Evolutionary conservation across 2,329 filamentous ascomycete genomes (phyloP).

Genomic region (Achaetomium macrosporum): DNA sequence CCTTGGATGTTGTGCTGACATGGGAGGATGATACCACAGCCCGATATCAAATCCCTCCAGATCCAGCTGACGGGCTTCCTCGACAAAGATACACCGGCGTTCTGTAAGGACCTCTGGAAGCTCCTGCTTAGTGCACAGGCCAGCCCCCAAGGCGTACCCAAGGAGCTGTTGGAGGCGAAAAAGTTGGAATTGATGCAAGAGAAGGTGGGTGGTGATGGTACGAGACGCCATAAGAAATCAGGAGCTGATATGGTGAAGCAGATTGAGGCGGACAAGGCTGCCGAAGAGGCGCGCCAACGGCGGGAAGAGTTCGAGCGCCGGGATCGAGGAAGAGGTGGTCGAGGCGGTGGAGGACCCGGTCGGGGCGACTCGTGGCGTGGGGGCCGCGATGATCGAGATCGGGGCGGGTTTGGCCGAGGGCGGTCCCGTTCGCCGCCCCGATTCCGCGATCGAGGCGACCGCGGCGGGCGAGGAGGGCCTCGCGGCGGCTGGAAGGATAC

Average conservation of each 20-base stretch:
- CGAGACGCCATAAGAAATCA: background rate
- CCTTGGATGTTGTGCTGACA: constrained; percentile 21
- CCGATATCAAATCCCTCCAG: constrained; percentile 91
- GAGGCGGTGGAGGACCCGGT: constrained; percentile 19
- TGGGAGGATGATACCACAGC: constrained; percentile 50
- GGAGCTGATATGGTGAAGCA: constrained; percentile 29
- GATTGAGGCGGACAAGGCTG: constrained; percentile 77
- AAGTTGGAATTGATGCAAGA: constrained; percentile 92
- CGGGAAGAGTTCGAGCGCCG: constrained; percentile 66
- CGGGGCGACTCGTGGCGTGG: constrained; percentile 50
- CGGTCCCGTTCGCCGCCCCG: constrained; percentile 45
- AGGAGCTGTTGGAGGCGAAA: constrained; percentile 92
- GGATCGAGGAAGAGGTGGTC: constrained; percentile 50
- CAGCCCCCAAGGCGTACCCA: constrained; percentile 84
- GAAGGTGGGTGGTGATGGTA: constrained; percentile 56
- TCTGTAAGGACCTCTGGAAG: constrained; percentile 93
- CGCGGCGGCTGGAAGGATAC: constrained; percentile 38
- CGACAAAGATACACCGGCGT: constrained; percentile 80
- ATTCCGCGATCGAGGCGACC: constrained; percentile 38
- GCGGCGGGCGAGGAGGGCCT: constrained; percentile 30
- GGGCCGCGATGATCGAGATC: constrained; percentile 46
- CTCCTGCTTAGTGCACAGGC: constrained; percentile 84
- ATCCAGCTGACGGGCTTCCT: constrained; percentile 93
- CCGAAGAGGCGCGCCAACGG: constrained; percentile 65
- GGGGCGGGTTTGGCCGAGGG: constrained; percentile 41